Evolutionary conservation across 305 asterid genomes (phyloP), one percentile per base, ranked within the genome.

Genomic region (Lippia alba): DNA sequence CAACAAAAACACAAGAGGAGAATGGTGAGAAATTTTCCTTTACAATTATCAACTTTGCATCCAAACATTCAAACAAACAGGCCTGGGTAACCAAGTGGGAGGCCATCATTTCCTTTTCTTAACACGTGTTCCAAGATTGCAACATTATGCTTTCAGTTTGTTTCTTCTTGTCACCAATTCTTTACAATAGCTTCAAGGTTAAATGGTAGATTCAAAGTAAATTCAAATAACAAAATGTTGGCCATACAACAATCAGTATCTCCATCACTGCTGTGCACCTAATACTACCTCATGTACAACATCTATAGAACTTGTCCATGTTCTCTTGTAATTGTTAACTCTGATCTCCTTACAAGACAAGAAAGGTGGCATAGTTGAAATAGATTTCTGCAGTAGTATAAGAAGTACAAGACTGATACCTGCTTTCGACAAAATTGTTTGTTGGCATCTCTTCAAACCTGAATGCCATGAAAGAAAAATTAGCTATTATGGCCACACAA

Each of bases 371-470:
- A 58, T 57, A 53, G 6, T 49, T 61, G 24, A 39, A 48, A 55
- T 61, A 36, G 41, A 36, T 36, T 48, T 64, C 61, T n/a, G 46
- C 17, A 16, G 24, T 53, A 69, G 50, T 67, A 70, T 55, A 19
- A 40, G 58, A 75, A 41, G 71, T 30, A 60, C 48, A 51, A 57
- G 61, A 76, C 3, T 9, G 44, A 10, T 73, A 94, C 98, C 98
- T 93, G 97, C 97, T 93, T 75, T 93, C 98, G 39, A 89, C 96
- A 78, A 66, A 93, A 79, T 91, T 91, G 79, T 91, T 86, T 55
- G 98, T 93, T 1, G 94, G 96, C 98, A 93, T 93, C 87, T 93
- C 98, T 82, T 93, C 98, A 73, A 93, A 93, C 71, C 98, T 94
- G 83, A 77, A 85, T n/a, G 60, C 33, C 74, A 73, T 48, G 54